Conservation (phyloP, 176 grass and related monocot species). For the Chloris gayana region DNA sequence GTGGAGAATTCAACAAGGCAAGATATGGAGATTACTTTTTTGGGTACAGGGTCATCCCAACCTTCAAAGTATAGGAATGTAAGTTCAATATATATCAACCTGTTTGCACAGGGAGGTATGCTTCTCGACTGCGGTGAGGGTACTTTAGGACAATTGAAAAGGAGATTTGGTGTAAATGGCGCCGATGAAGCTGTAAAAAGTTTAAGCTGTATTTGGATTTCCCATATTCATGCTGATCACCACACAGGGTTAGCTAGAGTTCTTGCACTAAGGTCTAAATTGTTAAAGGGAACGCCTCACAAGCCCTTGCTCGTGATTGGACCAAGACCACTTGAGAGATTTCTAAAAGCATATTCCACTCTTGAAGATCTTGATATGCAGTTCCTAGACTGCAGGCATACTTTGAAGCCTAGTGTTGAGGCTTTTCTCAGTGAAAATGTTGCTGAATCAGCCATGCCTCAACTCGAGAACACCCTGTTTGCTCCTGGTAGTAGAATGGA, state of each 20-base stretch:
- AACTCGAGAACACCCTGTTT: slow-evolving; percentile 63
- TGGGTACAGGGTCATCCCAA: slow-evolving; percentile 93
- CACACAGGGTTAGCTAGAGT: slow-evolving; percentile 87
- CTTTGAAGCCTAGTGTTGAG: slow-evolving; percentile 59
- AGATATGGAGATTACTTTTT: slow-evolving; percentile 90
- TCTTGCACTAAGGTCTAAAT: slow-evolving; percentile 73
- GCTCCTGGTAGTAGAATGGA: slow-evolving; percentile 84
- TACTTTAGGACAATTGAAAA: slow-evolving; percentile 87
- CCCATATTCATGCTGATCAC: slow-evolving; percentile 98
- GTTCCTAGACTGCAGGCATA: slow-evolving; percentile 94
- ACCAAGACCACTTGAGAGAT: slow-evolving; percentile 87
- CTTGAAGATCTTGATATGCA: slow-evolving; percentile 97
- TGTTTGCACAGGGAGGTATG: slow-evolving; percentile 83
- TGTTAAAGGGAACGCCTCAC: slow-evolving; percentile 60
- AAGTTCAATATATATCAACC: slow-evolving; percentile 89
- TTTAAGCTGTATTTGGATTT: slow-evolving; percentile 90
- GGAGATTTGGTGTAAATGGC: slow-evolving; percentile 86
- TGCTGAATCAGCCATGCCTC: slow-evolving; percentile 27
- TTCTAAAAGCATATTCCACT: slow-evolving; percentile 86
- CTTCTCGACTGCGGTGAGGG: slow-evolving; percentile 98
- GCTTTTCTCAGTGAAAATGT: slow-evolving; percentile 37
- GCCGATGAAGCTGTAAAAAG: slow-evolving; percentile 75
- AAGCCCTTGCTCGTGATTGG: slow-evolving; percentile 89
- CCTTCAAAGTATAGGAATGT: slow-evolving; percentile 98
- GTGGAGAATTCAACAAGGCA: slow-evolving; percentile 75